Evolutionary conservation across 2,329 filamentous ascomycete species (phyloP).

Genomic region (Xylariaceae sp.): DNA sequence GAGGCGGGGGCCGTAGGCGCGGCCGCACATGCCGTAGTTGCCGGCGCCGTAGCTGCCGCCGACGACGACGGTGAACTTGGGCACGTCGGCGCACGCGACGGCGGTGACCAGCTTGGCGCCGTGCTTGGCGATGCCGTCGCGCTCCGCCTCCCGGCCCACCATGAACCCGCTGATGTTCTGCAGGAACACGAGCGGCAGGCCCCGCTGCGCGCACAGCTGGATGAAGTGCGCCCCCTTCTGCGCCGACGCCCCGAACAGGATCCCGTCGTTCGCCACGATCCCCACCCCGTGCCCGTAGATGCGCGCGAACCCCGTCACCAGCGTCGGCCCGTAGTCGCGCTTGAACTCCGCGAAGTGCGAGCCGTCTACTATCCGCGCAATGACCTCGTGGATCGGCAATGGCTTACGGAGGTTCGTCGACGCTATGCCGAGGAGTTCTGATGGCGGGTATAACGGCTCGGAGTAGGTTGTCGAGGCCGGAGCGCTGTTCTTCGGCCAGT

Average conservation of each 20-base stretch:
- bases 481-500: constrained; percentile 67
- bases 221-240: constrained; percentile 97
- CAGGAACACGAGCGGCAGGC: constrained; percentile 87
- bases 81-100: constrained; percentile 89
- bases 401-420: constrained; percentile 87
- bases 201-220: constrained; percentile 87
- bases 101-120: constrained; percentile 96
- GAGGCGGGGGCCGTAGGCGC: constrained; percentile 89
- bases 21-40: constrained; percentile 98
- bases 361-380: constrained; percentile 89
- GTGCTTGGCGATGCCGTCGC: constrained; percentile 95
- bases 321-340: constrained; percentile 81
- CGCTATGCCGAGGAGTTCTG: constrained; percentile 85
- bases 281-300: constrained; percentile 92
- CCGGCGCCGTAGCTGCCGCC: constrained; percentile 91
- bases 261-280: constrained; percentile 94
- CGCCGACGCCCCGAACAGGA: constrained; percentile 85
- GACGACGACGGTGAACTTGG: constrained; percentile 97
- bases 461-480: constrained; percentile 53
- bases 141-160: constrained; percentile 91
- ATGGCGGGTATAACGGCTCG: constrained; percentile 78
- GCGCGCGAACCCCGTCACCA: constrained; percentile 87
- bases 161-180: constrained; percentile 99
- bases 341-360: constrained; percentile 95
- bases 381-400: constrained; percentile 85